Conservation (phyloP, 2,329 filamentous ascomycete species). For the Rhynchosporium secalis region DNA sequence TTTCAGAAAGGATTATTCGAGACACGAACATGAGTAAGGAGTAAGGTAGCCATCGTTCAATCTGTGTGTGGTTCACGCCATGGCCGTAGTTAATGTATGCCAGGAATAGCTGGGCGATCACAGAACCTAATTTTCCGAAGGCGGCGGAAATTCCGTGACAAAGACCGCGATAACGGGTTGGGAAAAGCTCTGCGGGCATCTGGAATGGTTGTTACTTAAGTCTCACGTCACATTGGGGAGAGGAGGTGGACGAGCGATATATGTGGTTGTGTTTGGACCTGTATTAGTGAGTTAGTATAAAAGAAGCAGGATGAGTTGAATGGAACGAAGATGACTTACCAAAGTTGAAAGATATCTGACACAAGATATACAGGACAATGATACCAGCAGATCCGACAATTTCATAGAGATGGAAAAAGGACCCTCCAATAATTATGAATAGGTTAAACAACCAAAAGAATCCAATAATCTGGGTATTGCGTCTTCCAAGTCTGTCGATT, state of each 20-base stretch:
- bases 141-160: constrained; percentile 23
- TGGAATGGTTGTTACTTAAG: background rate
- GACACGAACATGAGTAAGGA: constrained; percentile 28
- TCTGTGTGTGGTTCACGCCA: constrained; percentile 17
- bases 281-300: background rate
- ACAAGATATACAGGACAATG: constrained; percentile 29
- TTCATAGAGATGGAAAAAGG: constrained; percentile 25
- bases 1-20: background rate
- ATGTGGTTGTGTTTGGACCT: constrained; percentile 20
- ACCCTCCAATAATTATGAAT: constrained; percentile 31
- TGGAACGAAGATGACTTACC: constrained; percentile 10
- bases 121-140: constrained; percentile 18
- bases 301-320: background rate
- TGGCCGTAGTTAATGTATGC: constrained; percentile 28
- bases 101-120: constrained; percentile 24
- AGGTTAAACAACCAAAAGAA: constrained; percentile 33
- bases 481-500: constrained; percentile 29
- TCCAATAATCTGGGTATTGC: constrained; percentile 30
- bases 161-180: constrained; percentile 21
- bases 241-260: constrained; percentile 12
- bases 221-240: background rate
- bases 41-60: constrained; percentile 29
- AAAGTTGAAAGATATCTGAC: constrained; percentile 33
- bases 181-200: constrained; percentile 22
- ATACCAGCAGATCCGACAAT: constrained; percentile 18